Base-by-base conservation (phyloP, 2,329 filamentous ascomycete species). In the Rutstroemia sp. region DNA sequence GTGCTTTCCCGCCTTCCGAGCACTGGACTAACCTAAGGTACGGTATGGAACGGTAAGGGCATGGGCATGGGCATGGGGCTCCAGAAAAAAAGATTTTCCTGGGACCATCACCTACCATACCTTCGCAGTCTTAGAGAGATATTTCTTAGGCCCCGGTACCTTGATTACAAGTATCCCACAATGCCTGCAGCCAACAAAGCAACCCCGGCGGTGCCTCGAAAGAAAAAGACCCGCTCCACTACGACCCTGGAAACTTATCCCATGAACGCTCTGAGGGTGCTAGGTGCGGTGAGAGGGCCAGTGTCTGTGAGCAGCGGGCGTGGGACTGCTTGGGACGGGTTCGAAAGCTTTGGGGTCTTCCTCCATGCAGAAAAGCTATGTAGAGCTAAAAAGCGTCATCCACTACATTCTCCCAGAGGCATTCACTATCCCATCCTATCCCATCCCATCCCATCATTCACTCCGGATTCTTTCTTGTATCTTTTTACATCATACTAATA, bases 1-100 rank as follows among this genome's bases (percentile, higher is more conserved):
- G 60, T 58, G 61, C 62, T 48, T 59, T 60, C 62, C 63, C 63
- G 63, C 55, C 56, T 64, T 65, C 62, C 63, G 61, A 61, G 58
- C 56, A 48, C 40, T 42, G 48, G 39, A 56, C 34, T 38, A 30
- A 21, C 23, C 30, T 49, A 21, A 56, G 57, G 55, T 51, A 60
- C 56, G 48, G 55, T 54, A 25, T 48, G 52, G 52, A 34, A 34
- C 30, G 30, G 30, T 34, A 34, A 34, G 30, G 30, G 30, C 51
- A 44, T 45, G 19, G 21, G 19, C 19, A 19, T 19, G 30, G 30
- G 30, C 51, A 44, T 45, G 19, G 19, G 21, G 25, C 40, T 55
- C 27, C 50, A 54, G 50, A 47, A 48, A 48, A 48, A 51, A 50
- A 56, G 25, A 19, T 48, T 61, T 62, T 58, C 51, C 44, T 62